These are phyloP conservation scores for Dendrocalamus latiflorus DNA, from an alignment of 202 grass and related monocot species.

Conservation along the genomic window DNA sequence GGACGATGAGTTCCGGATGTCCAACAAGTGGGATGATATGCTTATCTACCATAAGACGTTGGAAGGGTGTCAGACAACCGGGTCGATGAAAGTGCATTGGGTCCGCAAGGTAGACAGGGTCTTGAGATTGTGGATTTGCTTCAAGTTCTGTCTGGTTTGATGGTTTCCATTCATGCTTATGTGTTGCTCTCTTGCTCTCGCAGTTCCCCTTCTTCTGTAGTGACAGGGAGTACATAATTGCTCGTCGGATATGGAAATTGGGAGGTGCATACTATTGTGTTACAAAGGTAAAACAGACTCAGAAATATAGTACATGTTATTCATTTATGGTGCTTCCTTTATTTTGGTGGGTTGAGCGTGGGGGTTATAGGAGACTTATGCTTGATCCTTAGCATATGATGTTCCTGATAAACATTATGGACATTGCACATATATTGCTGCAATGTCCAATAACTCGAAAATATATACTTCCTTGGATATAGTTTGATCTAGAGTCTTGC, in stretches of 20 bases:
- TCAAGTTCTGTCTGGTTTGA: not conserved
- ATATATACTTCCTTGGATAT: not conserved
- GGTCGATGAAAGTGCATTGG: constrained; percentile 79
- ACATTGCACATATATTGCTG: not conserved
- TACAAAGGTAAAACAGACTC: constrained; percentile 54
- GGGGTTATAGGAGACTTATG: not conserved
- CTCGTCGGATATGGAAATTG: constrained; percentile 77
- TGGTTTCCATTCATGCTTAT: constrained; percentile 3
- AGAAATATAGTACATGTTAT: not conserved
- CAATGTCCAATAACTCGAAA: not conserved
- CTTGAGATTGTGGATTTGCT: not conserved
- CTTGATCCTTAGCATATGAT: constrained; percentile 18
- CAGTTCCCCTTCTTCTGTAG: constrained; percentile 97
- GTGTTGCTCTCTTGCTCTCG: constrained; percentile 11
- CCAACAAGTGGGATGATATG: constrained; percentile 95
- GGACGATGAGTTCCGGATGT: constrained; percentile 76
- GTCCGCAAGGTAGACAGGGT: constrained; percentile 54
- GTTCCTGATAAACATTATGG: not conserved
- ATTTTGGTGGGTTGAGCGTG: not conserved
- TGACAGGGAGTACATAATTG: constrained; percentile 92
- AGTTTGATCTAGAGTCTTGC: not conserved
- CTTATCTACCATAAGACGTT: constrained; percentile 66
- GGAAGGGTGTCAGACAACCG: constrained; percentile 61
- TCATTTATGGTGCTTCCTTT: not conserved
- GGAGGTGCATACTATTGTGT: constrained; percentile 65